Evolutionary conservation across 148 eudicot species (phyloP).

Genomic region (Persicaria maculosa): DNA sequence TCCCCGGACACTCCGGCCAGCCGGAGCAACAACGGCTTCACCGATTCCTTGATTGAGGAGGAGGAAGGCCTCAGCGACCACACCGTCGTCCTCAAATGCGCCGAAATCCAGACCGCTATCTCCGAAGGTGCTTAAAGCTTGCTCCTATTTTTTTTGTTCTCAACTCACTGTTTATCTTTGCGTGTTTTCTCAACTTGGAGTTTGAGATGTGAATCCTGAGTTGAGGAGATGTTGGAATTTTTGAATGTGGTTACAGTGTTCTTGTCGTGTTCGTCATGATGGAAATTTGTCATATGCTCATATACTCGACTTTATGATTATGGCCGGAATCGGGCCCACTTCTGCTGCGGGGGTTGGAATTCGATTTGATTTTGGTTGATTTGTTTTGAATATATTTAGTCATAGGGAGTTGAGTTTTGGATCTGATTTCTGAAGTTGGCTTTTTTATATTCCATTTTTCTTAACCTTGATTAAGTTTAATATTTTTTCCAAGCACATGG

Average conservation of each 20-base stretch:
- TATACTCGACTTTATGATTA: background rate
- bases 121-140: slow-evolving; percentile 51
- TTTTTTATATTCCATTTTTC: background rate
- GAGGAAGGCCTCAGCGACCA: slow-evolving; percentile 72
- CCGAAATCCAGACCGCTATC: slow-evolving; percentile 83
- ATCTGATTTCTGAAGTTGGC: background rate
- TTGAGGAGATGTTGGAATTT: background rate
- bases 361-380: slow-evolving; percentile 2
- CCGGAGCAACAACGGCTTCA: slow-evolving; percentile 30
- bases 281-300: slow-evolving; percentile 9
- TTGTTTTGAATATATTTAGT: slow-evolving; percentile 5
- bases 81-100: slow-evolving; percentile 56
- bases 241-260: background rate
- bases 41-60: slow-evolving; percentile 69
- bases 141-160: too few relatives aligned
- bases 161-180: background rate
- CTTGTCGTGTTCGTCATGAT: slow-evolving; percentile 1
- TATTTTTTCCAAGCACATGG: slow-evolving; percentile 3
- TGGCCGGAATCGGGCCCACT: background rate
- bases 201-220: background rate
- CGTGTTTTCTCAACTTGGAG: background rate
- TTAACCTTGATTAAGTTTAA: background rate
- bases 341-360: background rate
- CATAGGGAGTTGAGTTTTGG: background rate
- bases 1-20: slow-evolving; percentile 17